A percentile compares a stretch with the other conserved stretches of the same genome.
Conservation (phyloP, 768 basidiomycete species). For the Pleurotus citrinopileatus region DNA sequence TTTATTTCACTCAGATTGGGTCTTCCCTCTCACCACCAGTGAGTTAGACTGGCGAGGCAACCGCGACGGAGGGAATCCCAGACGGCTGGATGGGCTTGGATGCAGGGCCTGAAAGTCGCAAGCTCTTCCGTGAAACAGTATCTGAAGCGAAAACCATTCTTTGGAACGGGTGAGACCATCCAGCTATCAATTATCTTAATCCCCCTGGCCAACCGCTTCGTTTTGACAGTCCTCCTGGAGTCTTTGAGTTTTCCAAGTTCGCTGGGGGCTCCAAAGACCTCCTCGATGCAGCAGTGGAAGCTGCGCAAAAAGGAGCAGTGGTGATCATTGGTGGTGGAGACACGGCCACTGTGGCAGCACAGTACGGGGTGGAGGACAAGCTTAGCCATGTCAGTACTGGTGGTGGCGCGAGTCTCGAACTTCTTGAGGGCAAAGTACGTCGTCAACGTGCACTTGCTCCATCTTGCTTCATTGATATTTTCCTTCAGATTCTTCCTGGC, state of each 20-base stretch:
- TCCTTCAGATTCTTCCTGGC: constrained; percentile 73
- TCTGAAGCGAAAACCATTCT: constrained; percentile 91
- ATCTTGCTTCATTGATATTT: constrained; percentile 8
- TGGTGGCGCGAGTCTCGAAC: constrained; percentile 89
- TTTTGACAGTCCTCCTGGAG: constrained; percentile 84
- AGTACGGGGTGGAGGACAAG: constrained; percentile 79
- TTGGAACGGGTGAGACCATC: constrained; percentile 77
- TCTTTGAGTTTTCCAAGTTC: constrained; percentile 95
- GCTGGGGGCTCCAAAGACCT: constrained; percentile 81
- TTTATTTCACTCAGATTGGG: neutral
- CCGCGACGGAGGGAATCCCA: constrained; percentile 86
- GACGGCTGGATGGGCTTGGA: constrained; percentile 96
- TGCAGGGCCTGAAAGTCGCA: constrained; percentile 78
- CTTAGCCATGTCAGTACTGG: constrained; percentile 97
- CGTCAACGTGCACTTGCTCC: neutral
- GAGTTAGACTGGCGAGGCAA: constrained; percentile 71
- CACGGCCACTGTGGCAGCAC: constrained; percentile 94
- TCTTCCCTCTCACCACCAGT: neutral
- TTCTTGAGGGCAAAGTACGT: constrained; percentile 94
- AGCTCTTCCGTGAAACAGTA: constrained; percentile 79
- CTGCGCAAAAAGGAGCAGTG: constrained; percentile 79
- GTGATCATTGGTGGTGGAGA: constrained; percentile 97
- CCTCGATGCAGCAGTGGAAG: constrained; percentile 83
- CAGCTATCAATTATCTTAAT: neutral
- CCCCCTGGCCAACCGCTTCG: too few species aligned